Percentiles rank a stretch among this genome's conserved stretches.
phyloP scores from a whole-genome alignment of 257 asterid species.

The Lantana camara region DNA sequence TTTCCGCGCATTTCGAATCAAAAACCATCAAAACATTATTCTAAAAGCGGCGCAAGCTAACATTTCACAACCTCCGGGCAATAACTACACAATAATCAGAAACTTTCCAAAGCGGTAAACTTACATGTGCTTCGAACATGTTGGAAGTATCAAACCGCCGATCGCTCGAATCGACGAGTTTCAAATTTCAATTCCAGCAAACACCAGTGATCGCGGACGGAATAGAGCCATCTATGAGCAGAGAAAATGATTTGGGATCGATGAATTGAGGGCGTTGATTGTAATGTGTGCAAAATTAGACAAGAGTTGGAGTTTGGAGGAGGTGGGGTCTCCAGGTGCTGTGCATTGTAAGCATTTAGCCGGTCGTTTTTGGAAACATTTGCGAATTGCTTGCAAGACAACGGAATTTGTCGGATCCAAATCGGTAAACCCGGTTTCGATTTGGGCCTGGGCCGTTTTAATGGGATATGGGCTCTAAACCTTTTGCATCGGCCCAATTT shows the following conservation, averaged over 20 bases:
- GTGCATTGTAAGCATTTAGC: slow-evolving; percentile 29
- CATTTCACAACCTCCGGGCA: slow-evolving; percentile 9
- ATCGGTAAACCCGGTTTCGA: neutral
- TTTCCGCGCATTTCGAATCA: slow-evolving; percentile 26
- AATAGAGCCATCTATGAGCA: slow-evolving; percentile 33
- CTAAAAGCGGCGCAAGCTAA: neutral
- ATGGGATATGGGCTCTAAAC: neutral
- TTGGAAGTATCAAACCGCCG: slow-evolving; percentile 29
- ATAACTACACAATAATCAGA: neutral
- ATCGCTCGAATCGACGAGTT: slow-evolving; percentile 31
- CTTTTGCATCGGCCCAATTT: neutral
- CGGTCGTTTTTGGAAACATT: slow-evolving; percentile 37
- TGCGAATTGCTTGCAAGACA: slow-evolving; percentile 14
- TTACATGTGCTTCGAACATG: slow-evolving; percentile 62
- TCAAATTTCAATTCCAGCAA: slow-evolving; percentile 29
- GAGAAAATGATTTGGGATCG: slow-evolving; percentile 14
- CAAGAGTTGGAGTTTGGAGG: slow-evolving; percentile 8
- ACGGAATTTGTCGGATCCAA: slow-evolving; percentile 15
- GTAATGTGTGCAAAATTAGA: slow-evolving; percentile 15
- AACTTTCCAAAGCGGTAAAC: slow-evolving; percentile 12
- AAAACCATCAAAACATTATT: neutral
- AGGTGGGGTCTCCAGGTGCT: slow-evolving; percentile 50
- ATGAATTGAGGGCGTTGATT: neutral
- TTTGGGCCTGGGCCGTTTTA: slow-evolving; percentile 3
- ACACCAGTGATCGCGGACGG: slow-evolving; percentile 33